Evolutionary conservation across 768 basidiomycete species (phyloP), one percentile per base, ranked within the genome.

Genomic region (Filobasidium wieringae): DNA sequence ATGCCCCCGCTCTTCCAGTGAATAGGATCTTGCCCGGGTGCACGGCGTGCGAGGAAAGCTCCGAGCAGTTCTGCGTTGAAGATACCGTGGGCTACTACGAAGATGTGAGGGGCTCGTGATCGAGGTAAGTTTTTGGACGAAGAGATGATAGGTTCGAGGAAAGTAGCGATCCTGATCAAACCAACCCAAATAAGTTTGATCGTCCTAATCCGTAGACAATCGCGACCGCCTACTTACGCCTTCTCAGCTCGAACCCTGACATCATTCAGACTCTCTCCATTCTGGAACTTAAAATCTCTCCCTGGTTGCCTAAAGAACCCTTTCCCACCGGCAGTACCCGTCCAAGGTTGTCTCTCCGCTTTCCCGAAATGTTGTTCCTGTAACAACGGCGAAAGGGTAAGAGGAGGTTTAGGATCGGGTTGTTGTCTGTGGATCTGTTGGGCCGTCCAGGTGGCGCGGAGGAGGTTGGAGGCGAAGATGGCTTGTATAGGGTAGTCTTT

Each of bases 21-120:
- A 14, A 57, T 36, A 19, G 49, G 24, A 29, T 66, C 68, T 33
- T 62, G 58, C 17, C 51, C 60, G 58, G 50, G 68, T 9, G 58
- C 47, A 59, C 68, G 57, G 41, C 64, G 55, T 52, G 73, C 60
- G 51, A 74, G 17, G 45, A 77, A 52, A 0, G 72, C 72, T 2
- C 71, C 74, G 6, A 77, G 61, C 54, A 74, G 71, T 59, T 77
- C 75, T 9, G 66, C 58, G 47, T 76, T 72, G 64, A 74, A 75
- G 61, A 78, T 76, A 0, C 76, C 76, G 59, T 78, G 77, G 36
- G 75, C 76, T 4, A 77, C 74, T 6, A 78, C 68, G 1, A 76
- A 65, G 26, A 73, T 49, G 69, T 69, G 68, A 62, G 63, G 41
- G 34, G 64, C 53, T 57, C 39, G 32, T 64, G 15, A 15, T 11